Evolutionary conservation across 2,329 filamentous ascomycete species (phyloP), one percentile per base, ranked within the genome.

Genomic region (Aspergillus pseudotamarii): DNA sequence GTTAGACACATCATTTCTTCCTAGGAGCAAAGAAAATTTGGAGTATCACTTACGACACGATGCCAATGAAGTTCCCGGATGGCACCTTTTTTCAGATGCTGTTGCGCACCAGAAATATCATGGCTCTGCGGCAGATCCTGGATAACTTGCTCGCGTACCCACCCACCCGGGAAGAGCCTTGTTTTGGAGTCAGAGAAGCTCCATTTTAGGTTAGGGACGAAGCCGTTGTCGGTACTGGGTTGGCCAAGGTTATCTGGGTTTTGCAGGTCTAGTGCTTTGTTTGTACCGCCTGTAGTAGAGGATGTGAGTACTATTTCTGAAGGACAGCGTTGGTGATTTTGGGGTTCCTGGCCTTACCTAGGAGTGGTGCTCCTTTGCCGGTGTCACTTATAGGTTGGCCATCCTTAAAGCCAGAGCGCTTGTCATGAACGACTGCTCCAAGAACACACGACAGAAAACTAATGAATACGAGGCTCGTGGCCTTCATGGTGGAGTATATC

Each of bases 131-230:
- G 89, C 8, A 91, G 75, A 71, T 91, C 89, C n/a, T 85, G 85
- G 55, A 89, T 83, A 59, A 90, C 86, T 70, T 90, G 88, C 74
- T 89, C 85, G 28, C 88, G 82, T 1, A 86, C 84, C 88, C 88
- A 91, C 2, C 89, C 89, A 1, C 88, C 89, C 30, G 83, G 84
- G 58, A 88, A 80, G 41, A 90, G 80, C 28, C 82, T 82, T 1
- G 86, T 88, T 76, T 86, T 88, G 28, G 87, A 90, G 73, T 90
- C 86, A 0, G 87, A 89, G 76, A 91, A 91, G 59, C 86, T 85
- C 89, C 88, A 86, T 73, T 90, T 91, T 68, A 90, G 79, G 71
- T 91, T 91, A 0, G 86, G 85, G 0, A 91, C 88, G 12, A 84
- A 78, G 19, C 89, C 89, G 55, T 81, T 82, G 71, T 91, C 89